Evolutionary conservation across 73 alveolate species (phyloP).

Genomic region (Stentor roeselii): DNA sequence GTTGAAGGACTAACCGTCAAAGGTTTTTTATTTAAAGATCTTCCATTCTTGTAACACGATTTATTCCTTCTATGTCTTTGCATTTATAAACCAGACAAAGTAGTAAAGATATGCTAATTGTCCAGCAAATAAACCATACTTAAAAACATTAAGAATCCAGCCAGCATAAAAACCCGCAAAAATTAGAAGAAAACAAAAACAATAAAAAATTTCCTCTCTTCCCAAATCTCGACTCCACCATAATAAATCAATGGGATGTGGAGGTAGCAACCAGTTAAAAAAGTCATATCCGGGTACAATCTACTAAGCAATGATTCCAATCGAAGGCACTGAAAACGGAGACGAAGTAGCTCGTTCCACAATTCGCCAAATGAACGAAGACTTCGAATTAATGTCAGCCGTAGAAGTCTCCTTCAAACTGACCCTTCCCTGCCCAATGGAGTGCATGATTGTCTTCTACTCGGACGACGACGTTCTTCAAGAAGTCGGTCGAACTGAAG

Average conservation of each 20-base stretch:
- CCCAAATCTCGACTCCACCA: too few species aligned
- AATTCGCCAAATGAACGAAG: background rate
- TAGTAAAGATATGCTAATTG: too few species aligned
- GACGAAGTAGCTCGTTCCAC: background rate
- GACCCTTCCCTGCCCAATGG: background rate
- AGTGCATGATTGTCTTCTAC: constrained; percentile 1
- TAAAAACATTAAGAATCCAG: too few species aligned
- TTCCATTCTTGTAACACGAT: too few species aligned
- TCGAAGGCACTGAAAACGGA: background rate
- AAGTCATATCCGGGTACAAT: background rate
- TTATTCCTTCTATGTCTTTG: too few species aligned
- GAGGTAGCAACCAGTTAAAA: background rate
- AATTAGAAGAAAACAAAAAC: too few species aligned
- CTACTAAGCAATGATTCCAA: background rate
- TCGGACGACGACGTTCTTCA: background rate
- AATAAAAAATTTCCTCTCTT: too few species aligned
- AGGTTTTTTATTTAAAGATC: too few species aligned
- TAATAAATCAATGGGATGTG: background rate
- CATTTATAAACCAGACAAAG: too few species aligned
- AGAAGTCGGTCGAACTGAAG: constrained; percentile 9
- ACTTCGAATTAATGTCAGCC: background rate
- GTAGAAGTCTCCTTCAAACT: background rate
- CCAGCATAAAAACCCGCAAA: too few species aligned
- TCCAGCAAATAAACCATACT: too few species aligned
- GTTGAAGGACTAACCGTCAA: background rate